These are phyloP conservation scores for Danielia reshetovae DNA, from an alignment of 805 yeast species.

Conservation along the genomic window DNA sequence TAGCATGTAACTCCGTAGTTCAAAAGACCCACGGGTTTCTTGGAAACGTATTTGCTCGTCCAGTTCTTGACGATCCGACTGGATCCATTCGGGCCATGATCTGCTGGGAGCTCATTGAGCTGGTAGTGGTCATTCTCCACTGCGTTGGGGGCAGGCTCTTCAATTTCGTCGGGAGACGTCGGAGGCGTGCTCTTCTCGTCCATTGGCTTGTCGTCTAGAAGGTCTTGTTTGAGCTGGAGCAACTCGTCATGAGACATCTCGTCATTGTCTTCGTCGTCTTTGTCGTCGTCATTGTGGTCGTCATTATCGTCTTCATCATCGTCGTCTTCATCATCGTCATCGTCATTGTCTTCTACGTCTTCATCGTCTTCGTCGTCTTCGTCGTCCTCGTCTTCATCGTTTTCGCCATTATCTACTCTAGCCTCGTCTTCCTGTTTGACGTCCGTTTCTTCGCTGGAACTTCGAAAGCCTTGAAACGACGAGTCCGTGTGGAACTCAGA, in stretches of 20 bases:
- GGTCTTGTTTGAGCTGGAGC: conserved; percentile 19
- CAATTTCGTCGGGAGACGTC: conserved; percentile 6
- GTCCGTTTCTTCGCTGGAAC: conserved; percentile 3
- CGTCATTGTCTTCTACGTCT: conserved; percentile 20
- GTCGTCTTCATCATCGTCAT: conserved; percentile 17
- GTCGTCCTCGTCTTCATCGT: neutral
- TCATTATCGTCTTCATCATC: conserved; percentile 9
- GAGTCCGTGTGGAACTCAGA: conserved; percentile 25
- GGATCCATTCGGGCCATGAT: neutral
- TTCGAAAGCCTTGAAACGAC: conserved; percentile 8
- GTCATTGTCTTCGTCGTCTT: conserved; percentile 21
- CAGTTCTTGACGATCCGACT: conserved; percentile 65
- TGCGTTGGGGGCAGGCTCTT: conserved; percentile 19
- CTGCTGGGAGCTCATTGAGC: conserved; percentile 2
- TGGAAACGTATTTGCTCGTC: conserved; percentile 46
- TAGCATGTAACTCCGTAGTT: conserved; percentile 97
- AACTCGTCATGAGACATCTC: conserved; percentile 11
- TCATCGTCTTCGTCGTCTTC: conserved; percentile 21
- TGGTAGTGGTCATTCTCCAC: conserved; percentile 19
- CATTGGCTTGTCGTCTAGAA: conserved; percentile 14
- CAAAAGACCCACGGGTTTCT: conserved; percentile 69
- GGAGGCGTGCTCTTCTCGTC: conserved; percentile 17
- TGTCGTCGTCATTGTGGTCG: conserved; percentile 9
- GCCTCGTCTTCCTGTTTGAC: conserved; percentile 3
- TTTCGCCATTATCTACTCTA: neutral